Evolutionary conservation across 2,329 filamentous ascomycete genomes (phyloP).

Genomic region (Ophiostoma piceae): DNA sequence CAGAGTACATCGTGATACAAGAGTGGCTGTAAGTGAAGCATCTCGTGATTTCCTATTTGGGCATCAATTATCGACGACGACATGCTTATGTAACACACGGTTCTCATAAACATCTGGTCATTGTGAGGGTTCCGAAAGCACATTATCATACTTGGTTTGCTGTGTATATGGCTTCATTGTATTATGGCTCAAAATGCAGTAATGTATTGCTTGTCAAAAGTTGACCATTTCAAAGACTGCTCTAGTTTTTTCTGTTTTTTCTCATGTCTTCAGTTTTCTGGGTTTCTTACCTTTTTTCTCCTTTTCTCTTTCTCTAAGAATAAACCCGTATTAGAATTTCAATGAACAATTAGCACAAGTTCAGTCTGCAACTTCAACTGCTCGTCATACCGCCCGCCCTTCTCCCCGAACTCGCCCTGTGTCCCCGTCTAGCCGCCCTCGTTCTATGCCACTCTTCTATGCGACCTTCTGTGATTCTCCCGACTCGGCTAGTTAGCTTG

Average conservation of each 20-base stretch:
- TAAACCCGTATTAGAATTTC: no score
- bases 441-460: no score
- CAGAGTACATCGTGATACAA: neutral
- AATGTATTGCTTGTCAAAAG: no score
- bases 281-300: no score
- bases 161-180: no score
- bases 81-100: neutral
- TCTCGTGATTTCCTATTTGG: neutral
- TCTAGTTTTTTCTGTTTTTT: no score
- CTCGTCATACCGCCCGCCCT: neutral
- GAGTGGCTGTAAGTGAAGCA: neutral
- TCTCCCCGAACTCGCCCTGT: constrained; percentile 2
- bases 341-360: no score
- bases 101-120: neutral
- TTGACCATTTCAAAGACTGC: no score
- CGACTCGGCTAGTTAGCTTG: neutral
- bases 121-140: neutral
- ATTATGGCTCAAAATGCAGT: no score
- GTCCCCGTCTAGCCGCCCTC: neutral
- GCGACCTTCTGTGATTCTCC: neutral
- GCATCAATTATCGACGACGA: neutral
- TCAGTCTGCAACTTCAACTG: neutral
- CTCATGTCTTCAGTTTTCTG: no score
- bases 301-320: no score
- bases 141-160: no score